Evolutionary conservation across 257 asterid species (phyloP).

Genomic region (Ehretia macrophylla): DNA sequence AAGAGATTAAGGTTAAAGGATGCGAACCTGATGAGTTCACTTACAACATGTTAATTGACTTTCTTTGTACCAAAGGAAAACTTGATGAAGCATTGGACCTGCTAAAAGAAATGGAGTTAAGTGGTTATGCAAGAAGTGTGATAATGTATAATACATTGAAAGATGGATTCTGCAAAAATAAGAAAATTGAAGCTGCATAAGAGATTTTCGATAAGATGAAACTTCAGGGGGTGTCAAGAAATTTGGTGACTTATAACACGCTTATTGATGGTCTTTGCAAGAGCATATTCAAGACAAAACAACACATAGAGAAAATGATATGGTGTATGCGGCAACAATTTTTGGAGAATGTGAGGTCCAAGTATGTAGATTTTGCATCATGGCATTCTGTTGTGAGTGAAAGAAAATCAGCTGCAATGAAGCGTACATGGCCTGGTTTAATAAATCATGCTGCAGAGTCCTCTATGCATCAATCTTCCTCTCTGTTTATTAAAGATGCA

Average conservation of each 20-base stretch:
- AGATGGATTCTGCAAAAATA: slow-evolving; percentile 9
- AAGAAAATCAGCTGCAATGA: no score
- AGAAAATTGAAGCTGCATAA: slow-evolving; percentile 7
- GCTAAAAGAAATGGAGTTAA: slow-evolving; percentile 7
- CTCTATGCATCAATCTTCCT: no score
- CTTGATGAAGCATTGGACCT: slow-evolving; percentile 1
- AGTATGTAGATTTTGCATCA: no score
- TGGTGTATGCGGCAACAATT: no score
- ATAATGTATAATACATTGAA: slow-evolving; percentile 7
- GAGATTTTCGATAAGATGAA: slow-evolving; percentile 6
- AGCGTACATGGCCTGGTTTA: no score
- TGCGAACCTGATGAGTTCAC: slow-evolving; percentile 10
- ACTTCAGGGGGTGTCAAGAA: slow-evolving; percentile 1
- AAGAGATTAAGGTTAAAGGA: slow-evolving; percentile 7
- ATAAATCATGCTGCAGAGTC: no score
- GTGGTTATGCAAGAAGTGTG: slow-evolving; percentile 4
- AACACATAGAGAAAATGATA: no score
- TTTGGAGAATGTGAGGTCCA: no score
- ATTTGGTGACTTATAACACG: slow-evolving; percentile 8
- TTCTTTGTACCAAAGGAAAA: slow-evolving; percentile 2
- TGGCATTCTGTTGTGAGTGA: no score
- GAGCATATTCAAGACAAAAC: no score
- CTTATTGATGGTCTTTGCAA: slow-evolving; percentile 11
- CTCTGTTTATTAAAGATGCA: no score
- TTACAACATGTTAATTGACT: slow-evolving; percentile 9